Conservation (phyloP, 2,329 filamentous ascomycete species). For the Monosporascus sp. region DNA sequence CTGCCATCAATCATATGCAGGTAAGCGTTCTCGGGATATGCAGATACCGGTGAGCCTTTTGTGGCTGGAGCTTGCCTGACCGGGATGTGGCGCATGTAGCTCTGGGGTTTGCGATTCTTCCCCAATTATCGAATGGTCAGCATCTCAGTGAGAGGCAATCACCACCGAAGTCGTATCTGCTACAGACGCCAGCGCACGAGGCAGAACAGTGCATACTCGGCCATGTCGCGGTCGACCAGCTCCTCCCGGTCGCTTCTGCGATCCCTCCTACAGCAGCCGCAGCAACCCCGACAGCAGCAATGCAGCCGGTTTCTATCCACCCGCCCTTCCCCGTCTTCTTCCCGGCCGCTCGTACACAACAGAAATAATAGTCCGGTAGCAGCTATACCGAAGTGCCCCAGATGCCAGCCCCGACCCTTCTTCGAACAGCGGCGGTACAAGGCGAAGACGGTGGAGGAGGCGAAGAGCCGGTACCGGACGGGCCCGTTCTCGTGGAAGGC, state of each 20-base stretch:
- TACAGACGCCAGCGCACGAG: neutral
- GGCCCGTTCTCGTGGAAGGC: constrained; percentile 91
- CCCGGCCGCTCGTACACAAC: constrained; percentile 4
- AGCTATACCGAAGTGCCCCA: neutral
- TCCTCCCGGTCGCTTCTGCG: constrained; percentile 17
- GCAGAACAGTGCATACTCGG: neutral
- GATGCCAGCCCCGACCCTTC: neutral
- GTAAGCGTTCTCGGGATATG: no score
- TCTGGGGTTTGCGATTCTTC: no score
- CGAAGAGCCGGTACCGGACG: constrained; percentile 51
- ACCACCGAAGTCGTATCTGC: no score
- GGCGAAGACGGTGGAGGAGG: constrained; percentile 52
- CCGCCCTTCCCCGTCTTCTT: constrained; percentile 4
- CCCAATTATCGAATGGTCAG: no score
- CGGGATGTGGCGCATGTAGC: no score
- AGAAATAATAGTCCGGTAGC: neutral
- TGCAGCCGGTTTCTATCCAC: constrained; percentile 16
- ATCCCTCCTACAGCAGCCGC: constrained; percentile 8
- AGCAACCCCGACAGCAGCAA: constrained; percentile 7
- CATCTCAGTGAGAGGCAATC: no score
- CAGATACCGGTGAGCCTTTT: no score
- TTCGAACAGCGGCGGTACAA: constrained; percentile 32
- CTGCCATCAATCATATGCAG: no score
- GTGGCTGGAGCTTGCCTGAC: no score
- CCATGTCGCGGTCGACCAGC: constrained; percentile 19